Evolutionary conservation across 78 protist genomes (phyloP).

Genomic region (Dictyostelium discoideum): dicty_2.7 NC_007089.4:4309001-4309500

Average conservation of each 20-base stretch:
- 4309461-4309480: constrained; percentile 49
- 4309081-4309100: constrained; percentile 37
- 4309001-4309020: neutral
- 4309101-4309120: constrained; percentile 64
- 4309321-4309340: constrained; percentile 21
- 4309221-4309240: neutral
- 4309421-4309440: constrained; percentile 31
- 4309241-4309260: neutral
- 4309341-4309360: constrained; percentile 35
- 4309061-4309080: neutral
- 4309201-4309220: neutral
- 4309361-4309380: neutral
- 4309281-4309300: neutral
- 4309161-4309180: neutral
- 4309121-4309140: neutral
- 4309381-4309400: neutral
- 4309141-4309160: constrained; percentile 50
- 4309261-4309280: neutral
- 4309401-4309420: neutral
- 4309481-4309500: neutral
- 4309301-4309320: constrained; percentile 52
- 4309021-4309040: constrained; percentile 46
- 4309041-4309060: constrained; percentile 38
- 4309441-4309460: constrained; percentile 47
- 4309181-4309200: neutral